Conservation (phyloP, 2,329 filamentous ascomycete species). For the Myriosclerotinia duriaeana region DNA sequence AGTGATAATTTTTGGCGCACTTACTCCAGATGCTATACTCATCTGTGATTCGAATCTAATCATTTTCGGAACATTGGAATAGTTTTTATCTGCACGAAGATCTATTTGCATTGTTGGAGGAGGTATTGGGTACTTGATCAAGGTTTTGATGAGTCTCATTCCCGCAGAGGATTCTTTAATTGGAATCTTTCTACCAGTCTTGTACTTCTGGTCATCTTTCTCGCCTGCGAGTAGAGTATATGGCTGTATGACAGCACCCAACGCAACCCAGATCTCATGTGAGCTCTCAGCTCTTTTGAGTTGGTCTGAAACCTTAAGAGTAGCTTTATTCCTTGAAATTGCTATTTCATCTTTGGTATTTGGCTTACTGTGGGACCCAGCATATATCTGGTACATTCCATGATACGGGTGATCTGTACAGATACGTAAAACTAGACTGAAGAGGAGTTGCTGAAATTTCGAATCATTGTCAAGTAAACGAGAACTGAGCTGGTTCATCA, state of each 20-base stretch:
- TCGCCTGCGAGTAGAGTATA: conserved; percentile 66
- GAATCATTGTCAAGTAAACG: conserved; percentile 70
- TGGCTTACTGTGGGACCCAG: conserved; percentile 67
- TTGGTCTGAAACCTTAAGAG: conserved; percentile 64
- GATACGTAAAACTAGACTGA: conserved; percentile 74
- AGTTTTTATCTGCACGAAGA: conserved; percentile 70
- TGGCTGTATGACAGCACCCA: conserved; percentile 70
- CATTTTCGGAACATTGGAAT: conserved; percentile 74
- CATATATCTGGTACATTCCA: conserved; percentile 95
- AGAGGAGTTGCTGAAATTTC: conserved; percentile 74
- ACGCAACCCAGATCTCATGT: conserved; percentile 63
- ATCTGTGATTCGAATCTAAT: conserved; percentile 71
- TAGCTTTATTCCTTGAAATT: conserved; percentile 70
- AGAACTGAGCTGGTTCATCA: conserved; percentile 98
- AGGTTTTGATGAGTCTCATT: conserved; percentile 58
- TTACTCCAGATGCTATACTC: conserved; percentile 84
- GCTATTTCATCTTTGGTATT: conserved; percentile 73
- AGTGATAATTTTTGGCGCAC: conserved; percentile 89
- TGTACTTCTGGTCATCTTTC: conserved; percentile 63
- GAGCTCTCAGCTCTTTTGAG: conserved; percentile 51
- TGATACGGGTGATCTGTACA: conserved; percentile 94
- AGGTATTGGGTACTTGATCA: conserved; percentile 70
- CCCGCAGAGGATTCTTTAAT: conserved; percentile 65
- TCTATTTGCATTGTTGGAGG: conserved; percentile 87
- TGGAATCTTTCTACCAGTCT: conserved; percentile 62